Evolutionary conservation across 768 basidiomycete genomes (phyloP).

Genomic region (Termitomyces titanicus): DNA sequence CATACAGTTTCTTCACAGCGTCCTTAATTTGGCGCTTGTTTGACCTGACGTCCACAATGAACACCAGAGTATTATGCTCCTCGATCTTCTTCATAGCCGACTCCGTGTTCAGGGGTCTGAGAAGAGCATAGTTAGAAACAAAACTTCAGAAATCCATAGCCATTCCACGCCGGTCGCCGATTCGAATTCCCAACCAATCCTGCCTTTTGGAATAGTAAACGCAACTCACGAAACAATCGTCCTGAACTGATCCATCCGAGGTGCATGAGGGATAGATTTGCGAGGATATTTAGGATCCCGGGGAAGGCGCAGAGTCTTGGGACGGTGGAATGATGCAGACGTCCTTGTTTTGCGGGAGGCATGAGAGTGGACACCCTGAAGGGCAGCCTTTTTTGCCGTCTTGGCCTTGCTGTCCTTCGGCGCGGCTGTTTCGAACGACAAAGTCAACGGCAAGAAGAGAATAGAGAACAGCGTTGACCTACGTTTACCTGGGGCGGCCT

Average conservation of each 20-base stretch:
- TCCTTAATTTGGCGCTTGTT: slow-evolving; percentile 99
- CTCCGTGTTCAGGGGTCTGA: slow-evolving; percentile 88
- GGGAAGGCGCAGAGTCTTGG: slow-evolving; percentile 84
- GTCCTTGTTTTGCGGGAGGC: slow-evolving; percentile 76
- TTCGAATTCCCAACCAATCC: not conserved
- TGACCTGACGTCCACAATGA: slow-evolving; percentile 90
- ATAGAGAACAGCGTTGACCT: slow-evolving; percentile 15
- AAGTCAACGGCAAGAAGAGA: not conserved
- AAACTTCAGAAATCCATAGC: not conserved
- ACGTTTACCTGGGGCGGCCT: slow-evolving; percentile 48
- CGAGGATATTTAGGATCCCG: slow-evolving; percentile 94
- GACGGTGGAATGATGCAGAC: slow-evolving; percentile 92
- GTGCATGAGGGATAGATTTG: slow-evolving; percentile 87
- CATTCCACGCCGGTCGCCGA: not conserved
- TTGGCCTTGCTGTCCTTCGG: slow-evolving; percentile 73
- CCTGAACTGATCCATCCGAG: slow-evolving; percentile 95
- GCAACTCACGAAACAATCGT: slow-evolving; percentile 83
- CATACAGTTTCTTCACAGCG: slow-evolving; percentile 98
- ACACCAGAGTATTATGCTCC: slow-evolving; percentile 99
- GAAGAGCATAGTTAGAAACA: not conserved
- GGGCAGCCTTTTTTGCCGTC: slow-evolving; percentile 93
- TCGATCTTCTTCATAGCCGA: slow-evolving; percentile 99
- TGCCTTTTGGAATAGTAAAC: not conserved
- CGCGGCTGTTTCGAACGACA: slow-evolving; percentile 24
- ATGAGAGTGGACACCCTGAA: slow-evolving; percentile 81